phyloP scores from a whole-genome alignment of 257 asterid genomes.

The Nicotiana benthamiana region DNA sequence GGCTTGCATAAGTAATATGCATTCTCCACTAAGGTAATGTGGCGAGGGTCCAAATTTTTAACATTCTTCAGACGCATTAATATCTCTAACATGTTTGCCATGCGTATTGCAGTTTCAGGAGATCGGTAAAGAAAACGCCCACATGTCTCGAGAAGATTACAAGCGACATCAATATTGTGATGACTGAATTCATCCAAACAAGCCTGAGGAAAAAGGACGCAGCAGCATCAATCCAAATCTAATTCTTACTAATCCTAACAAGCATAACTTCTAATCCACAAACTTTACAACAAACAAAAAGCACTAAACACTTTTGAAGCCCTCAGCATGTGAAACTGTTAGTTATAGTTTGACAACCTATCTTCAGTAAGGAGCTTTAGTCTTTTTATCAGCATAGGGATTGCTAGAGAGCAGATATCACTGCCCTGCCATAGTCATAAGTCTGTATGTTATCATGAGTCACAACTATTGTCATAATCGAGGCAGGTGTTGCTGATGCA shows the following conservation, averaged over 20 bases:
- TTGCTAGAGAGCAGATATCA: neutral
- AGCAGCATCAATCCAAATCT: neutral
- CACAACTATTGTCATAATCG: neutral
- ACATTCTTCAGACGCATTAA: slow-evolving; percentile 97
- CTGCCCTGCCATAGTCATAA: neutral
- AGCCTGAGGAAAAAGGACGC: slow-evolving; percentile 41
- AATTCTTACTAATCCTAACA: slow-evolving; percentile 1
- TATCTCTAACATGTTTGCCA: slow-evolving; percentile 97
- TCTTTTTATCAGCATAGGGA: neutral
- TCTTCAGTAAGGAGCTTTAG: neutral
- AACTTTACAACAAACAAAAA: neutral
- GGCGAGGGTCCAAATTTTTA: slow-evolving; percentile 97
- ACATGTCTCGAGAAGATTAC: slow-evolving; percentile 99
- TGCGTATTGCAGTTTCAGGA: slow-evolving; percentile 84
- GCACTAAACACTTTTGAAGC: neutral
- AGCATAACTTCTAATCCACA: neutral
- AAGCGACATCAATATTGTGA: slow-evolving; percentile 93
- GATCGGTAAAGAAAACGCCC: slow-evolving; percentile 98
- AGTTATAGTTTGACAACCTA: neutral
- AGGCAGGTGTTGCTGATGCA: neutral
- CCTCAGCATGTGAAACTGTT: neutral
- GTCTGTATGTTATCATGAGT: neutral
- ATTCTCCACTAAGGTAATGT: slow-evolving; percentile 91
- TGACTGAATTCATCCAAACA: slow-evolving; percentile 97
- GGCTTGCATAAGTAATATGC: slow-evolving; percentile 98